A percentile compares a stretch with the other conserved stretches of the same genome.
These are phyloP conservation scores for Hyaloperonospora arabidopsidis DNA, from an alignment of 352 stramenopile species.

Conservation along the genomic window DNA sequence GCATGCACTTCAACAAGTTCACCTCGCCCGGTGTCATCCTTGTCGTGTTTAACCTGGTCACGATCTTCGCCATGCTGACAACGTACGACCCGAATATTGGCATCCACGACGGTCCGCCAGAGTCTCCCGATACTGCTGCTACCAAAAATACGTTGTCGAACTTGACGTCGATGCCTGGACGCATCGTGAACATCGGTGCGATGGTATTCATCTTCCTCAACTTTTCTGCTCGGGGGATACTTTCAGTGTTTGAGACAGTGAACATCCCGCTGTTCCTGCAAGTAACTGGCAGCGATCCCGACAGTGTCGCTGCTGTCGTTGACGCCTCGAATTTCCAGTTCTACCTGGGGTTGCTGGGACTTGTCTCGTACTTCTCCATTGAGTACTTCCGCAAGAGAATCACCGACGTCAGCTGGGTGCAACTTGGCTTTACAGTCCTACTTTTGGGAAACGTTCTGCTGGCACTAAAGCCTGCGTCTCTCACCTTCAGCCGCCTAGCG, in stretches of 20 bases:
- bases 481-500: slow-evolving; percentile 46
- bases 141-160: slow-evolving; percentile 45
- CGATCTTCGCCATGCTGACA: slow-evolving; percentile 58
- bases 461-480: slow-evolving; percentile 30
- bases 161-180: slow-evolving; percentile 46
- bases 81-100: slow-evolving; percentile 45
- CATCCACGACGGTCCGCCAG: slow-evolving; percentile 49
- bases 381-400: slow-evolving; percentile 65
- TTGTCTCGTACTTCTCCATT: slow-evolving; percentile 74
- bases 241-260: slow-evolving; percentile 79
- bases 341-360: slow-evolving; percentile 60
- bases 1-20: slow-evolving; percentile 72
- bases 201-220: slow-evolving; percentile 79
- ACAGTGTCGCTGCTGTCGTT: slow-evolving; percentile 44
- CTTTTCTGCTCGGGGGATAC: slow-evolving; percentile 62
- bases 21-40: slow-evolving; percentile 61
- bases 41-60: slow-evolving; percentile 49
- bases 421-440: slow-evolving; percentile 58
- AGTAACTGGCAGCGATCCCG: slow-evolving; percentile 52
- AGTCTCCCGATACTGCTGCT: slow-evolving; percentile 33
- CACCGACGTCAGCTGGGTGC: slow-evolving; percentile 64
- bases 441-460: slow-evolving; percentile 51
- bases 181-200: slow-evolving; percentile 63
- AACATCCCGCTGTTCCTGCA: slow-evolving; percentile 77
- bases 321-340: slow-evolving; percentile 81